phyloP scores from a whole-genome alignment of 2,329 filamentous ascomycete genomes.

The Hypomyces rosellus region DNA sequence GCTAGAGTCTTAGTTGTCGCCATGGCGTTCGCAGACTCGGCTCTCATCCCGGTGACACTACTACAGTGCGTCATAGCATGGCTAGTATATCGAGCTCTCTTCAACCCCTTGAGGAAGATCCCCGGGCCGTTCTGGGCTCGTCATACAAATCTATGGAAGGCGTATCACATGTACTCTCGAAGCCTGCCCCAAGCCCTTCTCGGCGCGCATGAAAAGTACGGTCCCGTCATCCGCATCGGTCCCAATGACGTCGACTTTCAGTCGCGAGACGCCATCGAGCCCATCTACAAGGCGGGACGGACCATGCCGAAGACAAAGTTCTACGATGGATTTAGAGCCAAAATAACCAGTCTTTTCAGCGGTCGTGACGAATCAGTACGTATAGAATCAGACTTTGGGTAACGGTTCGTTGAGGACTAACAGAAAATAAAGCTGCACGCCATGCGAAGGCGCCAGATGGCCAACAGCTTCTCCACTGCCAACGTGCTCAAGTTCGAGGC shows the following conservation, averaged over 20 bases:
- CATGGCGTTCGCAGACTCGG: no score
- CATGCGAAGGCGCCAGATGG: not conserved
- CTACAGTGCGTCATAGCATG: no score
- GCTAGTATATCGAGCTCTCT: no score
- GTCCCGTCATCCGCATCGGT: not conserved
- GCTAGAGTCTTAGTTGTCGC: no score
- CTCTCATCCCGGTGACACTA: no score
- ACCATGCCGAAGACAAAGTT: slow-evolving; percentile 2
- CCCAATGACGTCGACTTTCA: not conserved
- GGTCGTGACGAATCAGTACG: not conserved
- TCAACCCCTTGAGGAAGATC: not conserved
- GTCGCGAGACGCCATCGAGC: not conserved
- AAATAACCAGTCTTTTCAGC: not conserved
- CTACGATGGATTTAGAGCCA: not conserved
- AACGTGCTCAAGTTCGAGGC: not conserved
- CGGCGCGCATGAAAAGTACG: not conserved
- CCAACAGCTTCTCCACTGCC: slow-evolving; percentile 1
- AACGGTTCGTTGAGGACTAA: not conserved
- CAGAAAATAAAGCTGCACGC: not conserved
- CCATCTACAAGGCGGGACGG: not conserved
- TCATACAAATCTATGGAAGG: not conserved
- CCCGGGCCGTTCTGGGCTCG: slow-evolving; percentile 3
- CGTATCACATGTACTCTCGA: not conserved
- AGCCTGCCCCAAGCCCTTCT: not conserved
- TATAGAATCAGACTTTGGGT: not conserved